Evolutionary conservation across 108 stramenopile genomes (phyloP).

Genomic region (Nitzschia sp.): DNA sequence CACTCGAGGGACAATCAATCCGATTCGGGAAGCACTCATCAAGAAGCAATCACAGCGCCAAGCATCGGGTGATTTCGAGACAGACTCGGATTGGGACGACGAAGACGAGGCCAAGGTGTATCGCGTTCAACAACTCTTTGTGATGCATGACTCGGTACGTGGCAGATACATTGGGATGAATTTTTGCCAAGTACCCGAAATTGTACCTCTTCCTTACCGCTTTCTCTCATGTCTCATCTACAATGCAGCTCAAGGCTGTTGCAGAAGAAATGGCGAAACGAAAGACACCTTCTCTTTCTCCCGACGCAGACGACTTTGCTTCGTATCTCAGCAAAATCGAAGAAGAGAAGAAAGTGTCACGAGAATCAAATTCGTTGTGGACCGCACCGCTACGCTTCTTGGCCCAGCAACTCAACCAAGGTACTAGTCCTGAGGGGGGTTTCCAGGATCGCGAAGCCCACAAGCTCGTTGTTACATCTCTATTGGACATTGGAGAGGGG

Average conservation of each 20-base stretch:
- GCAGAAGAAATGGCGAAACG: slow-evolving; percentile 86
- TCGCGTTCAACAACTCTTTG: slow-evolving; percentile 46
- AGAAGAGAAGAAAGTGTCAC: slow-evolving; percentile 39
- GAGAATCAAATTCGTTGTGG: slow-evolving; percentile 28
- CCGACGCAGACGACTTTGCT: slow-evolving; percentile 68
- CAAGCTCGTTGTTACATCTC: slow-evolving; percentile 40
- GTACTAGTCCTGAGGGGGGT: slow-evolving; percentile 9
- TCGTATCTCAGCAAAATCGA: slow-evolving; percentile 56
- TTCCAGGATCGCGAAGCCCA: slow-evolving; percentile 41
- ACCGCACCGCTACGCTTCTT: slow-evolving; percentile 45
- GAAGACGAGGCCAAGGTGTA: slow-evolving; percentile 39
- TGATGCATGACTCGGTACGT: slow-evolving; percentile 84
- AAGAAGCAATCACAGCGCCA: slow-evolving; percentile 23
- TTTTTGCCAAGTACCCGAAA: too few relatives aligned
- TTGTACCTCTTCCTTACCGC: too few relatives aligned
- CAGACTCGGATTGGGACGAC: slow-evolving; percentile 54
- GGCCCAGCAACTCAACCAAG: slow-evolving; percentile 27
- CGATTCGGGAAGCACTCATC: slow-evolving; percentile 15
- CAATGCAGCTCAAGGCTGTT: slow-evolving; percentile 60
- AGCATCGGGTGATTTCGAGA: slow-evolving; percentile 11
- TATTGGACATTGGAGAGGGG: slow-evolving; percentile 53
- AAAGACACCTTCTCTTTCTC: slow-evolving; percentile 61
- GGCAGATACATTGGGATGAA: background rate
- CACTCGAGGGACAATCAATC: slow-evolving; percentile 13
- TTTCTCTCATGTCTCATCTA: background rate